phyloP scores from a whole-genome alignment of 768 basidiomycete genomes.

The Suillus subaureus region DNA sequence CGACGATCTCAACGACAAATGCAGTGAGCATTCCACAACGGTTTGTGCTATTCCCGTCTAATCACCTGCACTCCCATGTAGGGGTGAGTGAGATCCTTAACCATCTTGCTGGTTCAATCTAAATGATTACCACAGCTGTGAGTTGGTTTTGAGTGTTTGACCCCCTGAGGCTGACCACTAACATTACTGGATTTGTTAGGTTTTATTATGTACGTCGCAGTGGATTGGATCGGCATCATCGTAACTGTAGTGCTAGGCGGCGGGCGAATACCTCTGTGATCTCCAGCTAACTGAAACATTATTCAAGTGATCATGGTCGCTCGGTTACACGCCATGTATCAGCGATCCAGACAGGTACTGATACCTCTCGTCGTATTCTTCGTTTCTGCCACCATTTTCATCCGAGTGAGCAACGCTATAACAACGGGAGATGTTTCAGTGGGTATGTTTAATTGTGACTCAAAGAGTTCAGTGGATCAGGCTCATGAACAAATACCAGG shows the following conservation, averaged over 20 bases:
- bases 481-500: neutral
- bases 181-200: neutral
- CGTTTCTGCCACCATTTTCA: neutral
- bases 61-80: neutral
- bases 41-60: neutral
- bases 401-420: neutral
- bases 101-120: neutral
- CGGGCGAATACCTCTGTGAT: neutral
- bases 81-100: neutral
- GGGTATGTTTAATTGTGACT: neutral
- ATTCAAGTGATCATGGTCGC: neutral
- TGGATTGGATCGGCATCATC: neutral
- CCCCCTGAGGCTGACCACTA: neutral
- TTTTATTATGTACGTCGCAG: neutral
- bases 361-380: neutral
- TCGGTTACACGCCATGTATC: neutral
- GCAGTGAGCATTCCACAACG: neutral
- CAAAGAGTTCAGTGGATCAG: neutral
- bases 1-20: neutral
- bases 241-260: neutral
- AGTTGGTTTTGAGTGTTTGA: neutral
- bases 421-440: neutral
- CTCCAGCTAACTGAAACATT: neutral
- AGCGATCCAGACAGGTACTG: neutral
- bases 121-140: neutral